Evolutionary conservation across 2,329 filamentous ascomycete genomes (phyloP), one percentile per base, ranked within the genome.

Genomic region (Penicillium sp.): DNA sequence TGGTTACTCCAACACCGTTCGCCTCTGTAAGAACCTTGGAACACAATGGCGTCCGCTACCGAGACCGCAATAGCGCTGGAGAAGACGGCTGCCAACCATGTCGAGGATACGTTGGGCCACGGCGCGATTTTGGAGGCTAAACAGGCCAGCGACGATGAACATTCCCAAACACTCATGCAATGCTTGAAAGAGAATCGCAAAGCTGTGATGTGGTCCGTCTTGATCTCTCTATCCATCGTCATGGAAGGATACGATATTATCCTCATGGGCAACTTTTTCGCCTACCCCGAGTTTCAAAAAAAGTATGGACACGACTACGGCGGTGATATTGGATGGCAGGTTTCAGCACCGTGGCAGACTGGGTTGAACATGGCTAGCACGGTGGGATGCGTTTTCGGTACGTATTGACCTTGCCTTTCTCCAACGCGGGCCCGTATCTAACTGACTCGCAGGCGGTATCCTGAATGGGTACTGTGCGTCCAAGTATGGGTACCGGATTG

Each of bases 281-380:
- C 76, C 5, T 81, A 78, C 45, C 22, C 74, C 67, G 0, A 59
- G 62, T 42, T 82, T 78, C 62, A 77, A 75, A 58, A 53, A 71
- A 57, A 80, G 75, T 67, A 61, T 42, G 64, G 65, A 16, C 49
- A 63, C 9, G 29, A 49, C 2, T 57, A 61, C 49, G 59, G 54
- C 1, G 52, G 21, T 2, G 36, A 61, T 0, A 51, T 54, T 24
- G 49, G 54, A 6, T 63, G 43, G 29, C 61, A 65, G 47, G 56
- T 88, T n/a, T 76, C 84, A 2, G 82, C 84, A 1, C 70, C 77
- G 2, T 87, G 85, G 85, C 85, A 87, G 67, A 80, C 84, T 5
- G 85, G 83, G 13, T 73, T 87, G 16, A 85, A 80, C 63, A 63
- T 64, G 61, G 60, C 57, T 13, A 64, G 61, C 46, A 65, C 61